Base-by-base conservation (phyloP, 2,329 filamentous ascomycete genomes). In the Myriosclerotinia curreyana region DNA sequence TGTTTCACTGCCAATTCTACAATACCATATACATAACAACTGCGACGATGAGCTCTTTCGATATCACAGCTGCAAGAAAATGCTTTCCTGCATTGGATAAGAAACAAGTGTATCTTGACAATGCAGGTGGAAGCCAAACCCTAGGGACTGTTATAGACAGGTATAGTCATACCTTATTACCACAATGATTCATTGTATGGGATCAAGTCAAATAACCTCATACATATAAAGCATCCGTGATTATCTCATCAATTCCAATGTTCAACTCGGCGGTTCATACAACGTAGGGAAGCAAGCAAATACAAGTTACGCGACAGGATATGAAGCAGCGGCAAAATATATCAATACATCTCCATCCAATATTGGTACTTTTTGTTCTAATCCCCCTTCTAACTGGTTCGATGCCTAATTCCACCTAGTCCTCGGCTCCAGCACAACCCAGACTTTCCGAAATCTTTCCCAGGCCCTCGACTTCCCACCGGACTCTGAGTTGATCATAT, bases 231-330 rank as follows among this genome's bases (percentile, higher is more conserved):
- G 86, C 1, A 86, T 93, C 63, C 79, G 79, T 1, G 79, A 85
- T 31, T 92, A 93, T 70, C 80, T 92, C 11, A 78, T 81, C 46
- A 81, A 81, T 36, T 87, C 81, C 67, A 92, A 93, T 69, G 89
- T 92, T 50, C 90, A 94, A 74, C 82, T 92, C 0, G 90, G 89
- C 25, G 89, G 88, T 3, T 85, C 83, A 0, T 93, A 94, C 73
- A 77, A 79, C 6, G 79, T 84, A 1, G 83, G 86, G 12, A 77
- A 83, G 67, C 76, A 79, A 49, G 86, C 89, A 0, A 90, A 85
- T 1, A 76, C 79, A 25, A 79, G 81, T 31, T 90, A 88, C 72
- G 75, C 77, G 3, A 77, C 80, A 38, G 90, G 86, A 20, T 86
- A 86, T 69, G 77, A 81, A 59, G 86, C 87, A 1, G 88, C 84